Base-by-base conservation (phyloP, 495 filamentous ascomycete species). In the Podospora comata region DNA sequence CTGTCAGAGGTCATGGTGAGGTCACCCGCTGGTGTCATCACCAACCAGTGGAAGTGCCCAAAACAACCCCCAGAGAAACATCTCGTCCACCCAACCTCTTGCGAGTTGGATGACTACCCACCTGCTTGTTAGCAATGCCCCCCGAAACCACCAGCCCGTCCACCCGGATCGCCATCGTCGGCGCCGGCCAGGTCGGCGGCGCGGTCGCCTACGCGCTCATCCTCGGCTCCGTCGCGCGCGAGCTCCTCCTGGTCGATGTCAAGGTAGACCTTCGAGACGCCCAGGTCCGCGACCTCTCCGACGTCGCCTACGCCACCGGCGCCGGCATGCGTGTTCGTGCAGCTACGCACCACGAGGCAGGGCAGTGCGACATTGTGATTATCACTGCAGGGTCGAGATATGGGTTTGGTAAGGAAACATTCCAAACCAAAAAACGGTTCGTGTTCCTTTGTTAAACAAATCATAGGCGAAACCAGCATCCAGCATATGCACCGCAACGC, bases 251-350 rank as follows among this genome's bases (percentile, higher is more conserved):
- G 11, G 80, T 84, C 4, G 82, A 85, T 64, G 73, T 76, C 58
- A 74, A 81, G 55, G 65, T 71, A 3, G 68, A 70, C n/a, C 64
- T 76, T 39, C 67, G 79, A 44, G 74, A 81, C 63, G 80, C 71
- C n/a, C 82, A 85, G 69, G 79, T 82, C 5, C 73, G 73, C 64
- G 82, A 85, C 74, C 77, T 85, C 9, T 71, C 77, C 15, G 82
- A 85, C 70, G 81, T 76, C 0, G 77, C 79, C 13, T 81, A 67
- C 27, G 32, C 69, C 68, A 67, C 65, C 13, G 60, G 55, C 34
- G 68, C 72, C 27, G 68, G 72, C 54, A 75, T 76, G 27, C 73
- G 76, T 9, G 74, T 85, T 9, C 72, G 75, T 26, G 73, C 70
- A 1, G 81, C 74, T 1, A 78, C 71, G 23, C 72, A 77, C 60